Evolutionary conservation across 352 stramenopile species (phyloP), one percentile per base, ranked within the genome.

Genomic region (Globisporangium nagaii): DNA sequence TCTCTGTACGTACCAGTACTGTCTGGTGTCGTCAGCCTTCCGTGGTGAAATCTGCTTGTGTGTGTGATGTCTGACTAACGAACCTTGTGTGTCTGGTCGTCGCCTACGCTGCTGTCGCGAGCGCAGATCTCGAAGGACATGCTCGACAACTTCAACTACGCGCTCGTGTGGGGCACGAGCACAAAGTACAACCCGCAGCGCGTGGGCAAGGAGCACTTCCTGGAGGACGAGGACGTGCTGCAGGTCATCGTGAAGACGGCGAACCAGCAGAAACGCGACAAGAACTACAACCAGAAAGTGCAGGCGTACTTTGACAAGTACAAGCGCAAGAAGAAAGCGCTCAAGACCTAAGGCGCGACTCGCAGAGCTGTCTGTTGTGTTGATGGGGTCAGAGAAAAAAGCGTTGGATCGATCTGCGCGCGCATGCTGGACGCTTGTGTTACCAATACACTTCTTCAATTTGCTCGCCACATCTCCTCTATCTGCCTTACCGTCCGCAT

Each of bases 201-300:
- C 52, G 82, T 93, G 34, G 97, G 97, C 49, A 88, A 98, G 43
- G 86, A 90, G 47, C 97, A 99, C 66, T 73, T 86, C 15, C 71
- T 99, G 11, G 66, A 95, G 31, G 97, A 99, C 74, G 96, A 99
- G 79, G 97, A 99, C 72, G 97, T 99, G 22, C 66, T 98, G 43
- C 93, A 98, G 63, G 96, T 99, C 56, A 96, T 99, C 19, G 96
- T 96, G 32, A 98, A 99, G 72, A 99, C 97, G 2, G 96, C 98
- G 27, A 98, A 96, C 60, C 96, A 99, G 71, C 92, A 99, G 70
- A 98, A 98, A 73, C 87, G 92, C 57, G 94, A 98, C 78, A 98
- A 98, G 69, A 97, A 97, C 68, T 99, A 99, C 77, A 90, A 95
- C 58, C 73, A 90, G 42, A 88, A 98, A 58, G 93, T 97, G 47